Evolutionary conservation across 306 rosid species (phyloP), one percentile per base, ranked within the genome.

Genomic region (Pueraria montana): DNA sequence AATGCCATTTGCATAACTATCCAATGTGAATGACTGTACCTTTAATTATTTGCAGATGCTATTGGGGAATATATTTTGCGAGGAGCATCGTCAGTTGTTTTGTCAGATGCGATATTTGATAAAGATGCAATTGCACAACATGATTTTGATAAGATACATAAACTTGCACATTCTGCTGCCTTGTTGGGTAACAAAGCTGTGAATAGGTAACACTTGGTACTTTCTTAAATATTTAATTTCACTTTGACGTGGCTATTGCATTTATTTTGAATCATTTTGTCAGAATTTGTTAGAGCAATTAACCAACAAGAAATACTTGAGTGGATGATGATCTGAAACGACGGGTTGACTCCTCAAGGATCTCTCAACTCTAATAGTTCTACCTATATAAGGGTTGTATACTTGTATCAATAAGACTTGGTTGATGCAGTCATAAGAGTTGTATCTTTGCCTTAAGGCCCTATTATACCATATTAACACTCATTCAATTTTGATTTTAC

Each of bases 21-120:
- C 11, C 38, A 73, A 58, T 68, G 76, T 65, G 38, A 50, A 52
- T 69, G 72, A 50, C 64, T 50, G 45, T 46, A 48, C 62, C 49
- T 80, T 72, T 45, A 53, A 74, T 78, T 34, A 16, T 11, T 48
- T 88, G 77, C 81, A 95, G 98, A 90, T 74, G 85, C 89, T 50
- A 85, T 86, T 21, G 92, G 55, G 71, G 92, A 95, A 40, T 95
- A 95, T 75, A 91, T 95, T 66, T 53, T 58, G 42, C 74, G 77
- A 49, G 98, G 98, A 83, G 95, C 95, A 69, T 85, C 93, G 4
- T 45, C 98, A 2, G 98, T 95, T 79, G 95, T 93, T 74, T 80
- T 95, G 85, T 95, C 98, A 45, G 95, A 95, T 79, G 97, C 97
- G 16, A 93, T 95, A 86, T 95, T 93, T 86, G 86, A 91, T 83